Percentiles rank a stretch among this genome's conserved stretches.
Evolutionary conservation across 1,284 basidiomycete species (phyloP).

Genomic region (Heterobasidion parviporum): DNA sequence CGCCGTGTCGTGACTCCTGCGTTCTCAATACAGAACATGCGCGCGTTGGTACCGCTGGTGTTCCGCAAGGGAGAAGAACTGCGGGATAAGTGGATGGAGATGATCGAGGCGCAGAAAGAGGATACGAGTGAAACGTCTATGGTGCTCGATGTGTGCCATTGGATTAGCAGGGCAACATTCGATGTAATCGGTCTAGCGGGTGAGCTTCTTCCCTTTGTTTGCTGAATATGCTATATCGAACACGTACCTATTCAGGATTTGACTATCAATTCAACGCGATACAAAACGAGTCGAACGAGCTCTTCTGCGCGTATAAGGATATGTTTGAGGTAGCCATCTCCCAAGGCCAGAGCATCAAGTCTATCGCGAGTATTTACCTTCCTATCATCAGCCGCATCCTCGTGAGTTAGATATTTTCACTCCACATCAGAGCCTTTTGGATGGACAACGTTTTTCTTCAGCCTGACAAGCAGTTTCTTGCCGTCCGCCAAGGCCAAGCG

Average conservation of each 20-base stretch:
- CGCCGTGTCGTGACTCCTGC: slow-evolving; percentile 69
- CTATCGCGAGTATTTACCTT: slow-evolving; percentile 48
- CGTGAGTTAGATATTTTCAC: slow-evolving; percentile 31
- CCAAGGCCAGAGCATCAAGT: slow-evolving; percentile 37
- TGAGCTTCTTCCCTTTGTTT: slow-evolving; percentile 18
- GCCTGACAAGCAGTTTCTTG: slow-evolving; percentile 46
- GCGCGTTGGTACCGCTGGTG: slow-evolving; percentile 59
- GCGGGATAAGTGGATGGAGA: slow-evolving; percentile 46
- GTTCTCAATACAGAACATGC: slow-evolving; percentile 69
- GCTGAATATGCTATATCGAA: background rate
- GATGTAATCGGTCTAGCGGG: slow-evolving; percentile 76
- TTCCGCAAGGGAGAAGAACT: slow-evolving; percentile 61
- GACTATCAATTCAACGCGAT: slow-evolving; percentile 76
- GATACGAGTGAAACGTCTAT: slow-evolving; percentile 17
- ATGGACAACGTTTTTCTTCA: slow-evolving; percentile 17
- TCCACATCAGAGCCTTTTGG: slow-evolving; percentile 1
- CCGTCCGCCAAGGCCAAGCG: slow-evolving; percentile 45
- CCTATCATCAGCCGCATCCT: slow-evolving; percentile 50
- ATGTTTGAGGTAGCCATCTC: slow-evolving; percentile 72
- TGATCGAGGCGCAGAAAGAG: slow-evolving; percentile 23
- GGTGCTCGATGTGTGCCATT: slow-evolving; percentile 59
- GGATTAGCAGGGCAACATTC: slow-evolving; percentile 71
- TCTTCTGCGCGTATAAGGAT: slow-evolving; percentile 69
- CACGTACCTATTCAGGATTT: slow-evolving; percentile 41
- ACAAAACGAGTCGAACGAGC: slow-evolving; percentile 63